Evolutionary conservation across 2,329 filamentous ascomycete species (phyloP), one percentile per base, ranked within the genome.

Genomic region (Fusarium sp.): DNA sequence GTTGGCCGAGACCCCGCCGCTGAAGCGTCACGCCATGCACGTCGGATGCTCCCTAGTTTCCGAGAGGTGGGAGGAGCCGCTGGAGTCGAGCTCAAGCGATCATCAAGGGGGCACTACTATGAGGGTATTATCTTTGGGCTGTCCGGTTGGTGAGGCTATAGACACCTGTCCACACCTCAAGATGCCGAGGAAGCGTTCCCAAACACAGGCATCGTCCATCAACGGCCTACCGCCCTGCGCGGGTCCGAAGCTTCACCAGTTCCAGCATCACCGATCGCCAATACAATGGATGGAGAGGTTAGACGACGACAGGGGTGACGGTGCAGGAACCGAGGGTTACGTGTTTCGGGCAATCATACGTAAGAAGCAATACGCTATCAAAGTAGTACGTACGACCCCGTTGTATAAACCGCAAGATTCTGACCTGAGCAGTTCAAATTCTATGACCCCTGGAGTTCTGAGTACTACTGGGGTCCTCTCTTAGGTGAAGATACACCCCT

Each of bases 261-360:
- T 77, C 58, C 62, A 54, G 20, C 11, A 76, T 38, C 70, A 76
- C 30, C 52, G 57, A n/a, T 72, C 68, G 0, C 62, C n/a, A 1
- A 77, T 77, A 33, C 33, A 72, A 59, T 77, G 75, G 75, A 33
- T 74, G 9, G 73, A 73, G 50, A 73, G 73, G 50, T 52, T 76
- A 8, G 63, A 66, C 25, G 40, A 58, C 10, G 45, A 66, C 37
- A 17, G 35, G 11, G 52, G 65, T 8, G 64, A 74, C 7, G 66
- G 58, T 9, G 30, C 30, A 1, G 33, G 56, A 12, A 61, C 43
- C 15, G 40, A 76, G 45, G 72, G 68, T 7, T 77, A 72, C 17
- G 68, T 76, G 8, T 77, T 77, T 45, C 68, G 68, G 22, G 73
- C 67, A 5, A 59, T 25, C 3, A 75, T 76, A 12, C 54, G 56